Conservation (phyloP, 352 stramenopile genomes). For the Halophytophthora polymorphica region DNA sequence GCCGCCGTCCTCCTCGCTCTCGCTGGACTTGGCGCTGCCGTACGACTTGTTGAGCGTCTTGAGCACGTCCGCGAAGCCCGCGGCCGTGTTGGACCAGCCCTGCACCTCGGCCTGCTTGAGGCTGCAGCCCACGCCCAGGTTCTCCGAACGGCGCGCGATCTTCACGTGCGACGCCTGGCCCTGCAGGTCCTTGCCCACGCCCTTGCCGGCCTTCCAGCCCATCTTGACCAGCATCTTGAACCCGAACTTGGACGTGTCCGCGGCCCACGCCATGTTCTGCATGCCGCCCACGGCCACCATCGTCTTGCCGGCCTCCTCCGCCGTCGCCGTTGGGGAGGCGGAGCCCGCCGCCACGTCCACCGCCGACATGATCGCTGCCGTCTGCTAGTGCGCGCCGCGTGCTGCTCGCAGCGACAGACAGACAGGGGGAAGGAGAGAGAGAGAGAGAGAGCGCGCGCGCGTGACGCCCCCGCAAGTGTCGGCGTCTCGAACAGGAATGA, state of each 20-base stretch:
- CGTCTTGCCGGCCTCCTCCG: slow-evolving; percentile 35
- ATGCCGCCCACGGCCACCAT: slow-evolving; percentile 83
- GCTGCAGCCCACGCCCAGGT: slow-evolving; percentile 90
- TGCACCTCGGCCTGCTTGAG: slow-evolving; percentile 87
- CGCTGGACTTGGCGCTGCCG: slow-evolving; percentile 27
- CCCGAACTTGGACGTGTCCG: slow-evolving; percentile 91
- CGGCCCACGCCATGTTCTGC: slow-evolving; percentile 87
- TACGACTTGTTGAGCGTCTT: slow-evolving; percentile 85
- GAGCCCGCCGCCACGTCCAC: slow-evolving; percentile 24
- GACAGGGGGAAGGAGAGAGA: no score
- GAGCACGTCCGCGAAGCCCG: slow-evolving; percentile 82
- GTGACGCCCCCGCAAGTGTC: no score
- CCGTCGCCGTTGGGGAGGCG: slow-evolving; percentile 5
- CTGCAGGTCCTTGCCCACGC: slow-evolving; percentile 92
- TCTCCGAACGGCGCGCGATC: slow-evolving; percentile 84
- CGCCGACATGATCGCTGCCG: slow-evolving; percentile 16
- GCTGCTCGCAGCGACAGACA: no score
- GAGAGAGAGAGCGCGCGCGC: no score
- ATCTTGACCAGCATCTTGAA: slow-evolving; percentile 96
- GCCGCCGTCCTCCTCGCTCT: slow-evolving; percentile 24
- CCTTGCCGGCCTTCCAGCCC: slow-evolving; percentile 93
- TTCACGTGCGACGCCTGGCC: slow-evolving; percentile 86
- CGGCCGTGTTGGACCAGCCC: slow-evolving; percentile 78
- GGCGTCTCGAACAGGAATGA: no score
- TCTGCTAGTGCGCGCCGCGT: no score